Evolutionary conservation across 2,329 filamentous ascomycete species (phyloP), one percentile per base, ranked within the genome.

Genomic region (Hypoxylon sp.): DNA sequence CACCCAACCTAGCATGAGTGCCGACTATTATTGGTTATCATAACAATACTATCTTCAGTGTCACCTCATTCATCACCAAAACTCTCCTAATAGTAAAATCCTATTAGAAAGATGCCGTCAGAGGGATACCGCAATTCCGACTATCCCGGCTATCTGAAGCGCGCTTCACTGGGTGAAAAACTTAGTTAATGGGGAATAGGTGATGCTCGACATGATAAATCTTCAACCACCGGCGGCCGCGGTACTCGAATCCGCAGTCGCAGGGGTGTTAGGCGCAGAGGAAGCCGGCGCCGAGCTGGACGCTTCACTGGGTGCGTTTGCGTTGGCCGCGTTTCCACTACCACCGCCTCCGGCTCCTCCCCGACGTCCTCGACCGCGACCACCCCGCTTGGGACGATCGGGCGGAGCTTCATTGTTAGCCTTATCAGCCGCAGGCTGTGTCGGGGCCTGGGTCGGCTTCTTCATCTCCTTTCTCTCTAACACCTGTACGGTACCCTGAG

Each of bases 401-500:
- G 72, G 58, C 14, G 71, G 65, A 11, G 71, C 63, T 37, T 76
- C 74, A 33, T 47, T 64, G 24, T 48, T 66, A 6, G 75, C 65
- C 54, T 77, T 76, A 2, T 75, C 73, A 19, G 56, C 59, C 1
- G 71, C 50, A 29, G 73, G 68, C 19, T 73, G 73, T 52, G 71
- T 58, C 22, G 62, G 52, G 1, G 71, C n/a, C 50, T 52, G 59
- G 2, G 73, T 29, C 22, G 73, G 33, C 59, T 76, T 78, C 72
- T 81, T 81, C 5, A 75, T 84, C 51, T 93, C 91, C 78, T 92
- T 94, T 54, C 92, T 88, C 81, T 97, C 94, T 24, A 97, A 82
- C 1, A 98, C 92, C 71, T 97, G 93, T 1, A 98, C 93, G 9
- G 91, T 91, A 5, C 93, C 94, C 77, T 97, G 92, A 0, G 92